Evolutionary conservation across 257 asterid species (phyloP).

Genomic region (Cruciata laevipes): DNA sequence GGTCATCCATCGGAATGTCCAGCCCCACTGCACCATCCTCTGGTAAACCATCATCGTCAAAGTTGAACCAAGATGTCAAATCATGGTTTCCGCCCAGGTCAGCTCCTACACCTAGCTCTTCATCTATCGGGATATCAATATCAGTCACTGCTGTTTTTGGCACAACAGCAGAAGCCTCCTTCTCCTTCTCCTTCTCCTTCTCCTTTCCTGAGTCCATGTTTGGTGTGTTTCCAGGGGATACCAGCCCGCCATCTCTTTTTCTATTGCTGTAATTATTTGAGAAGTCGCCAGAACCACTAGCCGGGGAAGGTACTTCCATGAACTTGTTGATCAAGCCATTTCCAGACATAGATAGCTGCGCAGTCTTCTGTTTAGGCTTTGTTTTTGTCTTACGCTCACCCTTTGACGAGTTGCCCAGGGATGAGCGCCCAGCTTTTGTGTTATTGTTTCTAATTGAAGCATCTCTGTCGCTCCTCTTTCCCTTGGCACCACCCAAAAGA

Average conservation of each 20-base stretch:
- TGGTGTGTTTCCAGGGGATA: constrained; percentile 33
- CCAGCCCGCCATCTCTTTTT: constrained; percentile 48
- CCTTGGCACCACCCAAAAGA: constrained; percentile 65
- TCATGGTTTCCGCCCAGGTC: constrained; percentile 73
- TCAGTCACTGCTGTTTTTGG: constrained; percentile 40
- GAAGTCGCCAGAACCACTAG: constrained; percentile 42
- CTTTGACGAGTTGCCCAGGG: constrained; percentile 55
- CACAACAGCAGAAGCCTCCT: constrained; percentile 20
- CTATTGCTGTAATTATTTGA: constrained; percentile 29
- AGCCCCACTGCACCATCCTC: constrained; percentile 71
- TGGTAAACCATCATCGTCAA: constrained; percentile 63
- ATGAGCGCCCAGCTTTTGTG: constrained; percentile 49
- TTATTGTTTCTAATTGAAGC: constrained; percentile 26
- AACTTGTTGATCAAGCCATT: constrained; percentile 46
- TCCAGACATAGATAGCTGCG: constrained; percentile 78
- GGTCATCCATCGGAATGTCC: constrained; percentile 87
- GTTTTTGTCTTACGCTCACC: constrained; percentile 80
- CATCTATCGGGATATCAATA: constrained; percentile 54
- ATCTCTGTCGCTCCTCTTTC: constrained; percentile 82
- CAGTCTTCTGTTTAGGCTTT: constrained; percentile 78
- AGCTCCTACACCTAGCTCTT: constrained; percentile 58
- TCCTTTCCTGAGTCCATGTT: constrained; percentile 26
- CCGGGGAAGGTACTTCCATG: constrained; percentile 32
- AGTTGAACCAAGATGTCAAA: constrained; percentile 79
- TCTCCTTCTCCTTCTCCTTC: constrained; percentile 22